Base-by-base conservation (phyloP, 331 rosid species). In the Acacia pycnantha region DNA sequence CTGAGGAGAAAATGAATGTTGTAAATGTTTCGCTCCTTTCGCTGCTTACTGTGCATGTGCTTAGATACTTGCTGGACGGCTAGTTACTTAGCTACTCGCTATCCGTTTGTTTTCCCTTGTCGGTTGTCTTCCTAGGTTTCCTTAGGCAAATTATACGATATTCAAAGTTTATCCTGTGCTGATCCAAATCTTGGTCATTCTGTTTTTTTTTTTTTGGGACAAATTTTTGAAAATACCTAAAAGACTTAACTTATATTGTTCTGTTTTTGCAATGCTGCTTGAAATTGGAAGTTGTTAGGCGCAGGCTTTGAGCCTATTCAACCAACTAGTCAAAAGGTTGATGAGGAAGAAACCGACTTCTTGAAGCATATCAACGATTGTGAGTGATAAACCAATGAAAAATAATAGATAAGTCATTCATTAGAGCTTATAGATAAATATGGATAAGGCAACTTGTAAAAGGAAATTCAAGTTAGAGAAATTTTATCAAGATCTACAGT, bases 241-340 rank as follows among this genome's bases (percentile, higher is more conserved):
- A 27, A 27, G 46, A 58, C 50, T 16, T 40, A 53, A 6, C 3
- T 33, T 40, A 35, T 37, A 68, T 35, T 35, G 19, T 67, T 31
- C 27, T 71, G 61, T 33, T 82, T 11, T 14, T 19, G 33, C 37
- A 82, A 78, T 82, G 84, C 76, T 78, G 83, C 37, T 44, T 22
- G 11, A 35, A 19, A 43, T 67, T 78, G 65, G 14, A 46, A 68
- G 69, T 56, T 56, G 37, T 21, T 14, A 48, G 40, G 74, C 19
- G 74, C 51, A 40, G 74, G 31, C 31, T 37, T 2, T n/a, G 29
- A 11, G 74, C 47, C 29, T 69, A 37, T 69, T 37, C 51, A 31
- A 31, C 46, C 71, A 33, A 16, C 44, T 18, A 66, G 71, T 66
- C 44, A 68, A 68, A 37, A 37, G 16, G 27, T 37, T 33, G 48